phyloP scores from a whole-genome alignment of 2,329 filamentous ascomycete genomes.

The Annulohypoxylon truncatum region DNA sequence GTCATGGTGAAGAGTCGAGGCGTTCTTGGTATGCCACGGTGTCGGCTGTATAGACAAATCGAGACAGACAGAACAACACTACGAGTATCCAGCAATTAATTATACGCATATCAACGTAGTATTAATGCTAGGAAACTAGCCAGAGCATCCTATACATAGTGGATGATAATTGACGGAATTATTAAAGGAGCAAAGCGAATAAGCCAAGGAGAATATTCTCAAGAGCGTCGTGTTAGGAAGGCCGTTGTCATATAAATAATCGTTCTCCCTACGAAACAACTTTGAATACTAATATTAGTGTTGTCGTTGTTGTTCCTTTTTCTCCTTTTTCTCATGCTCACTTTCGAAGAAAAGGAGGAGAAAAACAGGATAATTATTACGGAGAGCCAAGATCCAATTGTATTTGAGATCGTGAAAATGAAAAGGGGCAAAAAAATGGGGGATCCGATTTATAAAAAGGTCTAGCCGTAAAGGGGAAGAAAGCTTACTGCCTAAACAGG shows the following conservation, averaged over 20 bases:
- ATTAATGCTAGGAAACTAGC: slow-evolving; percentile 12
- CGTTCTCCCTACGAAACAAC: not conserved
- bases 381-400: not conserved
- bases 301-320: too few relatives aligned
- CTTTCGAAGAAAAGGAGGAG: not conserved
- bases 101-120: slow-evolving; percentile 6
- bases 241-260: not conserved
- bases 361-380: not conserved
- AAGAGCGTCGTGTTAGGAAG: slow-evolving; percentile 12
- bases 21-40: slow-evolving; percentile 7
- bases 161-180: slow-evolving; percentile 33
- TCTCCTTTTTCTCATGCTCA: too few relatives aligned
- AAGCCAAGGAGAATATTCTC: not conserved
- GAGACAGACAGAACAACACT: slow-evolving; percentile 30
- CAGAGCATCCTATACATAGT: slow-evolving; percentile 6
- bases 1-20: slow-evolving; percentile 17
- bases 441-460: not conserved
- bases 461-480: not conserved
- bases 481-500: slow-evolving; percentile 7
- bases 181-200: slow-evolving; percentile 11
- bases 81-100: slow-evolving; percentile 6
- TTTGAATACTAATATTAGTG: too few relatives aligned
- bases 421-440: slow-evolving; percentile 1
- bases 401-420: not conserved
- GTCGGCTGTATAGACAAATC: slow-evolving; percentile 36